Evolutionary conservation across 768 basidiomycete species (phyloP), one percentile per base, ranked within the genome.

Genomic region (Lactarius hatsudake): DNA sequence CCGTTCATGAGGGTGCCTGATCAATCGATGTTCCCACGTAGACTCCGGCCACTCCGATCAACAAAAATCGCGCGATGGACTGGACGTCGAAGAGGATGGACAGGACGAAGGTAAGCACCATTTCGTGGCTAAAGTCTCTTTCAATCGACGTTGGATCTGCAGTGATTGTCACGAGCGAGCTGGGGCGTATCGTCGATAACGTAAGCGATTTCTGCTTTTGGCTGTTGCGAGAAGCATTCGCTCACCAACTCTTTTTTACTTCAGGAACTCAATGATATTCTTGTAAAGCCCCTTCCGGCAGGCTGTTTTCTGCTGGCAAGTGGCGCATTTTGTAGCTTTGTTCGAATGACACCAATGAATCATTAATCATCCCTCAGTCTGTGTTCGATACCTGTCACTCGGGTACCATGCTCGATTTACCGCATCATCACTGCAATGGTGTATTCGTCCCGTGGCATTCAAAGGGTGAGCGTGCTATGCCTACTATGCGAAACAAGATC

Each of bases 41-140:
- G 74, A 68, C 30, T 71, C 72, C 4, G 74, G 74, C 1, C 73
- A 75, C 32, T 72, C 72, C 1, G 72, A 69, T n/a, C 74, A 74
- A 43, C 61, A 68, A 23, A 8, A 56, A 0, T 59, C 69, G 42
- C 4, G 9, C 12, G 68, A 66, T 51, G 48, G 63, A 2, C 40
- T 45, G 2, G 28, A 55, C 18, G 62, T 15, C 9, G 72, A 74
- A 59, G 71, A 71, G 7, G 74, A 75, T n/a, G 73, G 71, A 5
- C 40, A 61, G 9, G 73, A 74, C n/a, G 74, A 74, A 63, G 67
- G 73, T 71, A 51, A n/a, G 71, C 17, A 12, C 42, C 7, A 12
- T 18, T 7, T 28, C 3, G 4, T 30, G 6, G 7, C 23, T 42
- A 13, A 34, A 20, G 34, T 23, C 1, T 20, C 5, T 30, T 30